phyloP scores from a whole-genome alignment of 2,329 filamentous ascomycete genomes.

The Myriosclerotinia duriaeana region DNA sequence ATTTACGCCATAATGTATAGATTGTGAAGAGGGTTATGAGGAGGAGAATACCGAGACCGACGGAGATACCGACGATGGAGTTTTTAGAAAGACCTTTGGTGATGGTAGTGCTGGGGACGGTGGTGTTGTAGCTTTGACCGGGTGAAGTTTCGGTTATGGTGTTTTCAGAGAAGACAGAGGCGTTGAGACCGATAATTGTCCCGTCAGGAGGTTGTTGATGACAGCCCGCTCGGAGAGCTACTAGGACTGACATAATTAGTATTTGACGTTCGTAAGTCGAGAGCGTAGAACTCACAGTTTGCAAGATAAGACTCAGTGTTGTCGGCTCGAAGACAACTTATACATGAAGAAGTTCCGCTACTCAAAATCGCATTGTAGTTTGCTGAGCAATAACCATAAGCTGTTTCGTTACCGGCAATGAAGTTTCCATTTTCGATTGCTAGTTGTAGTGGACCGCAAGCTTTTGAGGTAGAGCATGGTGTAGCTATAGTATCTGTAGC shows the following conservation, averaged over 20 bases:
- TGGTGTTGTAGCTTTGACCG: constrained; percentile 22
- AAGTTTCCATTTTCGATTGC: constrained; percentile 34
- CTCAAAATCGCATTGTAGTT: constrained; percentile 30
- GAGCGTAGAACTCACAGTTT: constrained; percentile 29
- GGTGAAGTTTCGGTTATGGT: constrained; percentile 33
- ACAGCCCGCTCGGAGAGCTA: constrained; percentile 33
- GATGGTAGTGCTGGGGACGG: constrained; percentile 7
- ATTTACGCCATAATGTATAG: background rate
- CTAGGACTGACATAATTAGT: constrained; percentile 6
- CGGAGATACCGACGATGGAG: constrained; percentile 35
- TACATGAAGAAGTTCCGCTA: constrained; percentile 22
- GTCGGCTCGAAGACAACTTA: constrained; percentile 26
- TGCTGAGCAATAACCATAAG: constrained; percentile 37
- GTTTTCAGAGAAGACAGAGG: constrained; percentile 34
- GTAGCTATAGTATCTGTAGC: constrained; percentile 30
- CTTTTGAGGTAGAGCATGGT: constrained; percentile 33
- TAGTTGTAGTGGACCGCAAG: constrained; percentile 34
- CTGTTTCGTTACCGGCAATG: constrained; percentile 27
- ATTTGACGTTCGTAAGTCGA: background rate
- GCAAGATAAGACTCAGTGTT: constrained; percentile 27
- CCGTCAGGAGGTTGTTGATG: constrained; percentile 32
- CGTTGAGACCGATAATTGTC: constrained; percentile 33
- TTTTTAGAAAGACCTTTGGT: constrained; percentile 28
- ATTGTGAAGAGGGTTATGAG: constrained; percentile 23
- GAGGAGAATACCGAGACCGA: constrained; percentile 28